Base-by-base conservation (phyloP, 2,329 filamentous ascomycete genomes). In the Pseudocercospora musae region DNA sequence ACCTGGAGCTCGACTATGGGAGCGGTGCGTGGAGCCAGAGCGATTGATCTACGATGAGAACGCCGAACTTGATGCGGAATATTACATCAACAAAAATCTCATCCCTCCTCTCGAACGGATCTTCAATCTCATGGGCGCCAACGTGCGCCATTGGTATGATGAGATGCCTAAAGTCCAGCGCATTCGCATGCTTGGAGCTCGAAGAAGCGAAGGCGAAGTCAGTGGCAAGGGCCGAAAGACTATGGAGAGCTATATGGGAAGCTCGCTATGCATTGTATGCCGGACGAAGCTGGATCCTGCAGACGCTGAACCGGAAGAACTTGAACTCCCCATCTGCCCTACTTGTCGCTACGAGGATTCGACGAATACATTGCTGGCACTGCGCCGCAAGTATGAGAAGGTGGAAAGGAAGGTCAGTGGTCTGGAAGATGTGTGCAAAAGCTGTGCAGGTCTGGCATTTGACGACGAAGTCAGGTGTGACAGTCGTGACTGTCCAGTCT, bases 91-190 rank as follows among this genome's bases (percentile, higher is more conserved):
- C 18, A 98, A 97, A 79, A 98, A 97, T 73, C 74, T 99, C 8
- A 96, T 99, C 55, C 95, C 95, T 5, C 95, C 95, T 0, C 83
- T 99, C 0, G 94, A 98, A 76, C 88, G 95, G 27, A 97, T 99
- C 67, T 97, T 99, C 80, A 96, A 95, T 72, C 87, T 99, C 2
- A 90, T 98, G 2, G 95, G 95, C 6, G 95, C 92, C 31, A 96
- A 95, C 73, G 90, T 98, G 0, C 81, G 90, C 18, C 84, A 86
- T 62, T 99, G 95, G 95, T 98, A 92, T 72, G 92, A 96, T 66
- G 92, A 97, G 77, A 96, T 98, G 92, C 94, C 94, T 50, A 96
- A 96, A 75, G 82, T 95, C 20, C 90, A 92, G 72, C 87, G 89
- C 8, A 85, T 94, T 50, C 84, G 88, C 27, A 85, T 84, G 59